A percentile compares a stretch with the other conserved stretches of the same genome.
Conservation (phyloP, 2,329 filamentous ascomycete species). For the Penicillium sp. region DNA sequence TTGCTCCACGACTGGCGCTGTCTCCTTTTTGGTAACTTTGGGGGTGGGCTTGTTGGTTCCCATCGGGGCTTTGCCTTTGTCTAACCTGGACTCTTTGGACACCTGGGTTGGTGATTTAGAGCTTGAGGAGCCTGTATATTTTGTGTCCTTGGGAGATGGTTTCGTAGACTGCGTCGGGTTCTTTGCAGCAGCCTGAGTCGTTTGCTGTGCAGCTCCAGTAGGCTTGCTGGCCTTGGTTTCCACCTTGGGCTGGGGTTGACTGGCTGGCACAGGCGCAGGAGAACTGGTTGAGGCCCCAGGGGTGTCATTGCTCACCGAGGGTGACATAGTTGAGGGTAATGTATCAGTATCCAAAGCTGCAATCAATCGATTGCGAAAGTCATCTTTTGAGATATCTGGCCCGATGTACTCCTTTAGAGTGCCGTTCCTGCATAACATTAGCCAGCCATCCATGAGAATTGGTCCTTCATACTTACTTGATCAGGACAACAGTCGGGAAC, state of each 20-base stretch:
- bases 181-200: not conserved
- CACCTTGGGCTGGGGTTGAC: conserved; percentile 11
- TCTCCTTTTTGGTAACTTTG: conserved; percentile 2
- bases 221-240: conserved; percentile 1
- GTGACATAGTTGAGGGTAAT: not conserved
- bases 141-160: conserved; percentile 3
- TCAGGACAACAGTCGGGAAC: conserved; percentile 77
- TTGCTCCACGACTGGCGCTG: conserved; percentile 8
- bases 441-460: not conserved
- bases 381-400: conserved; percentile 62
- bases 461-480: conserved; percentile 57
- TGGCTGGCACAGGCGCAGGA: conserved; percentile 13
- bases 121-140: conserved; percentile 48
- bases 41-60: conserved; percentile 13
- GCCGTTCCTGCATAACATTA: conserved; percentile 60
- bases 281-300: conserved; percentile 6
- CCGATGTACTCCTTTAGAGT: conserved; percentile 75
- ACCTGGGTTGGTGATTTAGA: conserved; percentile 58
- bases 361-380: conserved; percentile 62
- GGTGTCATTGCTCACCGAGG: conserved; percentile 3
- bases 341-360: conserved; percentile 40
- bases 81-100: conserved; percentile 65
- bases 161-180: not conserved
- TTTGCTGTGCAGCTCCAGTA: conserved; percentile 1
- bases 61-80: conserved; percentile 37